Base-by-base conservation (phyloP, 805 yeast genomes). In the Zygosaccharomyces siamensis region DNA sequence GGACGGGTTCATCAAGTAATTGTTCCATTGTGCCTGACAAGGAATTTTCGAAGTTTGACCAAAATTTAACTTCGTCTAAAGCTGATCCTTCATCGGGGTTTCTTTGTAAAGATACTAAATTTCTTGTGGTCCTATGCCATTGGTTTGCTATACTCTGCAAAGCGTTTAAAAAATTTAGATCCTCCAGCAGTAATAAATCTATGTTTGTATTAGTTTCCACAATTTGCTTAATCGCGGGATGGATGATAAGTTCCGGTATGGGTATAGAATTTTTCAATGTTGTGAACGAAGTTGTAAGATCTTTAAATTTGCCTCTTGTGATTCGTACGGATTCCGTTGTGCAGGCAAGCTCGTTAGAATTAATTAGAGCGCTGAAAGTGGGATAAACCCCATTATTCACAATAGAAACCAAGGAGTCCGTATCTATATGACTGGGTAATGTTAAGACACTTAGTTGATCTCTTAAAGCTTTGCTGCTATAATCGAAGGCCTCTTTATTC, bases 21-120 rank as follows among this genome's bases (percentile, higher is more conserved):
- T 89, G 96, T 1, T 72, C 70, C 46, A 78, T 77, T 0, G 86
- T 72, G 1, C 80, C 69, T 2, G 56, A 49, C 38, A 90, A 69
- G 0, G 87, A 82, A 1, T 66, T 60, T 57, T 86, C 92, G 71
- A 86, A 72, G 0, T 88, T 77, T 7, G 72, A 68, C 97, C 97
- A 90, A 55, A 86, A 89, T 41, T 75, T 78, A 3, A 85, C 72
- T 58, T 90, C 97, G 36, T 84, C 89, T 1, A 66, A 55, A 1
- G 80, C 74, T 0, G 79, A 67, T 1, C 86, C 89, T 24, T 76
- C 80, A 0, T 67, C 51, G 0, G 85, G 79, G 24, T 77, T 77
- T 21, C 70, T 69, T 0, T 89, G 51, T 18, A 53, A 39, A 1
- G 30, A 10, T 12, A 47, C 78, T 5, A 88, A 70, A 1, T 72